Evolutionary conservation across 2,329 filamentous ascomycete genomes (phyloP), one percentile per base, ranked within the genome.

Genomic region (Colletotrichum sp.): DNA sequence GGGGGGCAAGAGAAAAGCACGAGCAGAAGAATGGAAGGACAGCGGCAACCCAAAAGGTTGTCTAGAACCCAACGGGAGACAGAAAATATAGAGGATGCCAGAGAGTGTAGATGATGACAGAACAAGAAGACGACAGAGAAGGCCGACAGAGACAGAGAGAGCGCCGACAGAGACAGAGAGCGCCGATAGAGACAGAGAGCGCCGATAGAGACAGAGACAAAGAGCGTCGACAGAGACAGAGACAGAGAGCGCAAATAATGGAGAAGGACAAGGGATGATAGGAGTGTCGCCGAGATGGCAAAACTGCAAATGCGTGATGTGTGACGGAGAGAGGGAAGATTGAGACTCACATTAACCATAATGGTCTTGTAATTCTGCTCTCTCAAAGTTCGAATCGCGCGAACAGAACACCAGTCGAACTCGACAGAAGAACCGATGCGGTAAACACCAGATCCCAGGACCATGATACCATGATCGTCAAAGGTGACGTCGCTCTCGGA

Each of bases 341-440:
- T 24, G 16, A 58, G 52, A 61, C 58, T 61, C 3, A 61, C 58
- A 81, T 98, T 98, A 65, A 98, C 93, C 96, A 98, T 98, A 81
- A 98, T 93, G 0, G 97, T 98, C 89, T 98, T 98, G 88, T 94
- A 92, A 4, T 94, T 94, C 75, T 93, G 91, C 78, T 95, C 92
- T 66, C 97, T 92, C 9, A 99, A 90, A 3, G 97, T 98, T 77
- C 96, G 93, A 77, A 98, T 97, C 7, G 97, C 95, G 75, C 96
- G 91, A 32, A 99, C 97, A 6, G 97, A 98, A 84, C 97, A 98
- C 97, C 97, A 99, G 85, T 99, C 97, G 84, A 99, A 99, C 83
- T 99, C 97, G 74, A 99, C 97, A 0, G 96, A 98, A 0, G 96
- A 98, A 78, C 97, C 97, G 78, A 99, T 99, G 76, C 97, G 92